Evolutionary conservation across 202 grass and related monocot species (phyloP).

Genomic region (Thinopyrum obtusiflorum): DNA sequence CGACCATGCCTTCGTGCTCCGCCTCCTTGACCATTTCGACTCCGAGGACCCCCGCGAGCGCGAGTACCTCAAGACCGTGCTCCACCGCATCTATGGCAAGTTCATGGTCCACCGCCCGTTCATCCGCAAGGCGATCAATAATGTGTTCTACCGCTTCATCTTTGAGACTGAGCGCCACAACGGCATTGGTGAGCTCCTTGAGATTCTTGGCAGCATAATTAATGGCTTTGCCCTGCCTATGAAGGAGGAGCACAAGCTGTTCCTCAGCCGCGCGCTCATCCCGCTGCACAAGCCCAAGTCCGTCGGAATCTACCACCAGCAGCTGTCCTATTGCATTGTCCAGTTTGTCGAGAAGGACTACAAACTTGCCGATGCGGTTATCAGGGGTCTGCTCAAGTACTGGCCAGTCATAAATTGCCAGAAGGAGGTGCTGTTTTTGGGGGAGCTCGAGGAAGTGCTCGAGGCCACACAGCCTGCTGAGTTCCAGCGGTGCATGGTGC

Average conservation of each 20-base stretch:
- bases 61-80: constrained; percentile 82
- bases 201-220: constrained; percentile 93
- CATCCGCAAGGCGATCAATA: constrained; percentile 85
- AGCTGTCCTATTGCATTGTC: constrained; percentile 80
- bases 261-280: constrained; percentile 69
- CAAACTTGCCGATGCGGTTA: constrained; percentile 74
- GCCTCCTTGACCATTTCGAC: constrained; percentile 74
- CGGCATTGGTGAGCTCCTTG: constrained; percentile 72
- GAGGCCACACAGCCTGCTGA: constrained; percentile 73
- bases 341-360: constrained; percentile 96
- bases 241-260: constrained; percentile 95
- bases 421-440: constrained; percentile 84
- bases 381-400: constrained; percentile 82
- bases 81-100: constrained; percentile 90
- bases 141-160: constrained; percentile 88
- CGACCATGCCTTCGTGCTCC: constrained; percentile 77
- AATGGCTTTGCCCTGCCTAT: constrained; percentile 86
- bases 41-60: constrained; percentile 88
- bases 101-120: constrained; percentile 95
- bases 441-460: constrained; percentile 83
- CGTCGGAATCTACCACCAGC: constrained; percentile 74
- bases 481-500: constrained; percentile 89
- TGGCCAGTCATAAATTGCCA: constrained; percentile 95
- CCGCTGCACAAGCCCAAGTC: constrained; percentile 87
- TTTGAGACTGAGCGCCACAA: constrained; percentile 89